Evolutionary conservation across 2,329 filamentous ascomycete genomes (phyloP), one percentile per base, ranked within the genome.

Genomic region (Colletotrichum cuscutae): DNA sequence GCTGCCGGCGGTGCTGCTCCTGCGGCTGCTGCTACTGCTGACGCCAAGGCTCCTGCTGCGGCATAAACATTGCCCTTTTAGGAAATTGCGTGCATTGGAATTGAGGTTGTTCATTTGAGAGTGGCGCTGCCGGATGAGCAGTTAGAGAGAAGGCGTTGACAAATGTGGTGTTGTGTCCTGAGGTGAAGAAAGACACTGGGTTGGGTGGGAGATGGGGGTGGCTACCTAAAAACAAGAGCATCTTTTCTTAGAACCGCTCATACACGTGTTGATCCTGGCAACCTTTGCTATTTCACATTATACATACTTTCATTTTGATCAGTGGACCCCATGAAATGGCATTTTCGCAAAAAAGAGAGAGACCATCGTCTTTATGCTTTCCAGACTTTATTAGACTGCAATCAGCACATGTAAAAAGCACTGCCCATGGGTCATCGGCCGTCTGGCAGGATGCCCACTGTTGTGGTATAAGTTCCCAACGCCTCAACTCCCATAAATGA

Each of bases 11-110:
- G 71, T 22, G 81, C 73, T 19, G 81, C 78, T 22, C 78, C 78
- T 53, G 80, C 81, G 4, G 79, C 79, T 9, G 80, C 77, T 28
- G 82, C 80, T 54, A 81, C 79, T 66, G 68, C 68, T 32, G 71
- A 73, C 60, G 82, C 81, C 75, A 80, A 81, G 58, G 82, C 80
- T 37, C 75, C 79, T 30, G 79, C 80, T 72, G 77, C 82, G 46
- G 81, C 80, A 76, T 82, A 80, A 74, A 77, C 19, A 58, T 24
- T 54, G 30, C n/a, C 19, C 8, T 15, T n/a, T 15, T 1, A 49
- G 30, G 35, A 24, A 42, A 32, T 32, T 58, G 56, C 56, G 46
- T 32, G 30, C 42, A 35, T 56, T 60, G 35, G 22, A 59, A 42
- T 37, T 19, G 9, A 12, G 26, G 37, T 54, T 59, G 56, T 62